Percentiles rank a stretch among this genome's conserved stretches.
Evolutionary conservation across 2,329 filamentous ascomycete genomes (phyloP).

Genomic region (Dactylellina cionopaga): DNA sequence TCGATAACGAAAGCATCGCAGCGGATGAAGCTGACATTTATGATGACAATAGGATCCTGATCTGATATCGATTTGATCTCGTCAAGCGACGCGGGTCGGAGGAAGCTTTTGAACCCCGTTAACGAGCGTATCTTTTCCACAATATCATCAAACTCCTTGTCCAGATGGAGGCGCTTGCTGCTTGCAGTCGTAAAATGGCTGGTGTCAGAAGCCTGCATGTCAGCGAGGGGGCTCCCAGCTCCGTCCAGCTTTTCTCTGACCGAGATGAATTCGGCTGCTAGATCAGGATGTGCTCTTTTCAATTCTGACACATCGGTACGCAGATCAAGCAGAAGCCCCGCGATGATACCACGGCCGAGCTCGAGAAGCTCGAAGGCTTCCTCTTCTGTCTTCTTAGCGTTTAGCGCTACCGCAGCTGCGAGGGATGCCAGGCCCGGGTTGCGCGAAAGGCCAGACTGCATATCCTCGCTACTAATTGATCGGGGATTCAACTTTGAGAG

Average conservation of each 20-base stretch:
- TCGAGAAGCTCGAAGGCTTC: not conserved
- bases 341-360: not conserved
- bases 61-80: not conserved
- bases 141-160: not conserved
- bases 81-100: not conserved
- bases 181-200: not conserved
- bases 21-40: not conserved
- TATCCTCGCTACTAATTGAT: not conserved
- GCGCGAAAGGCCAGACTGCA: not conserved
- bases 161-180: not conserved
- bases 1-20: constrained; percentile 6
- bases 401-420: constrained; percentile 55
- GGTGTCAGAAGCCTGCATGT: not conserved
- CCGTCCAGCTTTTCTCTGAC: constrained; percentile 25
- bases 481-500: not conserved
- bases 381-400: constrained; percentile 13
- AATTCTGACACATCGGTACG: not conserved
- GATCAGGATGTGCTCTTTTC: not conserved
- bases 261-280: not conserved
- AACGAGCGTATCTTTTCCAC: not conserved
- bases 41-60: not conserved
- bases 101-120: not conserved
- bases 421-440: constrained; percentile 53
- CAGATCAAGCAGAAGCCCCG: not conserved
- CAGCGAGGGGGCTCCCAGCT: not conserved